Evolutionary conservation across 768 basidiomycete genomes (phyloP).

Genomic region (Mycena olivaceomarginata): DNA sequence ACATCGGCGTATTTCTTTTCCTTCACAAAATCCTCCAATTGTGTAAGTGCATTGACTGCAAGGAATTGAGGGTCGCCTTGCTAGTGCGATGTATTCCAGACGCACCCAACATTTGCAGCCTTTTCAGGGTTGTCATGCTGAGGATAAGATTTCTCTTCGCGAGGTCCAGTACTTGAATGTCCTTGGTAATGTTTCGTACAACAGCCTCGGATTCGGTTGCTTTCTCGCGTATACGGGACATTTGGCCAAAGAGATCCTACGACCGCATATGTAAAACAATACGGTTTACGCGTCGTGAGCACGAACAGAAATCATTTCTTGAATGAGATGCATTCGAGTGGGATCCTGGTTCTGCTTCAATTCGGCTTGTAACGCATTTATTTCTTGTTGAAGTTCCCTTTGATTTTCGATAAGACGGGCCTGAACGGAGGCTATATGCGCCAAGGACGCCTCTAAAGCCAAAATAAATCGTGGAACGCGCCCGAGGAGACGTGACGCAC

Average conservation of each 20-base stretch:
- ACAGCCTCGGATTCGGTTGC: constrained; percentile 98
- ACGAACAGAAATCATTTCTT: constrained; percentile 96
- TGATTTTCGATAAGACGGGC: constrained; percentile 82
- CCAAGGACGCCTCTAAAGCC: constrained; percentile 82
- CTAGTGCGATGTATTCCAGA: constrained; percentile 24
- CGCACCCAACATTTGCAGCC: constrained; percentile 96
- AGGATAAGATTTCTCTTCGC: constrained; percentile 95
- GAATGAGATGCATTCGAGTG: constrained; percentile 92
- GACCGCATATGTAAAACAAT: constrained; percentile 14
- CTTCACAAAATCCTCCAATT: constrained; percentile 86
- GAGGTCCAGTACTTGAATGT: constrained; percentile 95
- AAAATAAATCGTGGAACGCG: constrained; percentile 30
- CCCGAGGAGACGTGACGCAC: constrained; percentile 60
- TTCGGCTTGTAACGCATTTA: constrained; percentile 79
- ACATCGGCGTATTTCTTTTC: constrained; percentile 90
- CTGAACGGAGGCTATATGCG: constrained; percentile 83
- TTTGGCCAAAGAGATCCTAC: constrained; percentile 95
- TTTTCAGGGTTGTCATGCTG: constrained; percentile 92
- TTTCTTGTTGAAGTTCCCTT: constrained; percentile 81
- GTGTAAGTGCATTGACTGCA: constrained; percentile 87
- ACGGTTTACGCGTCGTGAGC: constrained; percentile 2
- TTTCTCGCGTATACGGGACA: constrained; percentile 97
- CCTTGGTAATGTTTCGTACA: constrained; percentile 95
- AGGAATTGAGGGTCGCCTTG: background rate
- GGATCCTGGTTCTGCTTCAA: constrained; percentile 89